Conservation (phyloP, 352 stramenopile species). For the Phytophthora syringae region DNA sequence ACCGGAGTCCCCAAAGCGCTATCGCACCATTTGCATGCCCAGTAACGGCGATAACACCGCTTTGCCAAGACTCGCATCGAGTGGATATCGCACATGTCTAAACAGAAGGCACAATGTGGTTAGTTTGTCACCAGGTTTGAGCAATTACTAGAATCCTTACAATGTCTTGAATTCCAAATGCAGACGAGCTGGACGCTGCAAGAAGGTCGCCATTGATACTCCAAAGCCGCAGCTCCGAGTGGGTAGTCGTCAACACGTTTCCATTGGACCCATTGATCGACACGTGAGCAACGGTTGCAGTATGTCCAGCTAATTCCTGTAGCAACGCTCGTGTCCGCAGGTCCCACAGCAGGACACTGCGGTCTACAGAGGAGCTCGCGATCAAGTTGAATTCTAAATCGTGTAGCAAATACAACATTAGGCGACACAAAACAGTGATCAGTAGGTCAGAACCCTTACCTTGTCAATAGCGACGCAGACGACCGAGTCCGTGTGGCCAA, state of each 20-base stretch:
- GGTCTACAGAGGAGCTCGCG: conserved; percentile 62
- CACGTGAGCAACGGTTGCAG: conserved; percentile 52
- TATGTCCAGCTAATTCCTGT: conserved; percentile 66
- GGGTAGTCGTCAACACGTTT: conserved; percentile 64
- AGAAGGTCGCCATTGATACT: conserved; percentile 84
- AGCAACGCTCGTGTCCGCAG: conserved; percentile 63
- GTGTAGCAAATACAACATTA: conserved; percentile 5
- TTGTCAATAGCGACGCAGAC: conserved; percentile 74
- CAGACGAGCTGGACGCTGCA: conserved; percentile 47
- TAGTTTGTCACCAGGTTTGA: conserved; percentile 2
- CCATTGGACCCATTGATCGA: conserved; percentile 75
- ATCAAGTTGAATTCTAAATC: conserved; percentile 72
- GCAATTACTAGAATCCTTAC: conserved; percentile 36
- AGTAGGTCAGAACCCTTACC: conserved; percentile 25
- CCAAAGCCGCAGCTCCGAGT: conserved; percentile 67
- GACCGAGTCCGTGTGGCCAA: conserved; percentile 70
- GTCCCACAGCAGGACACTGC: conserved; percentile 74
- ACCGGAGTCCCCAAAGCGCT: conserved; percentile 69
- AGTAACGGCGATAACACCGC: conserved; percentile 68
- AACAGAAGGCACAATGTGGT: not conserved
- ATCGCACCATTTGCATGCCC: conserved; percentile 79
- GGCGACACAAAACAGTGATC: not conserved
- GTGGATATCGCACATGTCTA: conserved; percentile 70
- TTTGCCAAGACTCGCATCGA: conserved; percentile 78
- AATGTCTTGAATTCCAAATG: conserved; percentile 57